These are phyloP conservation scores for Eucalyptus virginea DNA, from an alignment of 345 rosid species.

Conservation along the genomic window DNA sequence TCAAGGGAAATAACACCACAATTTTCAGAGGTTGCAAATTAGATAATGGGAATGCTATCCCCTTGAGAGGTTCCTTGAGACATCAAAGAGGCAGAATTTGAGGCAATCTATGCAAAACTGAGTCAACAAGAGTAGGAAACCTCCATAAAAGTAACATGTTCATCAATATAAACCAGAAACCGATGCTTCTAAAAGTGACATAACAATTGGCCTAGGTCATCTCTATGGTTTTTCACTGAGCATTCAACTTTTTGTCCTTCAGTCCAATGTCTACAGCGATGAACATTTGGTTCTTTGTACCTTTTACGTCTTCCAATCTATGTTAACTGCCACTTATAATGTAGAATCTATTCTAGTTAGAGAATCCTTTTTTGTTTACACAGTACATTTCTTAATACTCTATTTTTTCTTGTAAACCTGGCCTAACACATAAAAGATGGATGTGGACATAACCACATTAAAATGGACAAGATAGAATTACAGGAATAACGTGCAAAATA, in stretches of 20 bases:
- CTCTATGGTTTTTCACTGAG: not conserved
- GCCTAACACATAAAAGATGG: not conserved
- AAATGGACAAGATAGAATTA: not conserved
- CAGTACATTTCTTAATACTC: not conserved
- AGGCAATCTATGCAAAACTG: not conserved
- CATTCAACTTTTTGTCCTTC: not conserved
- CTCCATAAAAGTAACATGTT: not conserved
- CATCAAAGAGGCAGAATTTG: not conserved
- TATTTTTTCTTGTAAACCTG: not conserved
- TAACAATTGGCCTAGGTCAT: not conserved
- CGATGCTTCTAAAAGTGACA: not conserved
- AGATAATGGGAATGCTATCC: not conserved
- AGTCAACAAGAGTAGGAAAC: not conserved
- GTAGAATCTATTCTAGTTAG: not conserved
- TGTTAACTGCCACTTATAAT: not conserved
- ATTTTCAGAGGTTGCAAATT: not conserved
- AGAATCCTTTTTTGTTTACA: not conserved
- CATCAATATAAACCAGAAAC: not conserved
- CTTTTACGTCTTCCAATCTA: not conserved
- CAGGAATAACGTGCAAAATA: not conserved
- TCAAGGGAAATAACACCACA: not conserved
- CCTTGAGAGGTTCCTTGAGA: not conserved
- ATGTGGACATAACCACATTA: not conserved
- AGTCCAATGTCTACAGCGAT: not conserved
- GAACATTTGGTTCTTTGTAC: not conserved